Evolutionary conservation across 179 eudicot species (phyloP), one percentile per base, ranked within the genome.

Genomic region (Sideroxylon spinosum): DNA sequence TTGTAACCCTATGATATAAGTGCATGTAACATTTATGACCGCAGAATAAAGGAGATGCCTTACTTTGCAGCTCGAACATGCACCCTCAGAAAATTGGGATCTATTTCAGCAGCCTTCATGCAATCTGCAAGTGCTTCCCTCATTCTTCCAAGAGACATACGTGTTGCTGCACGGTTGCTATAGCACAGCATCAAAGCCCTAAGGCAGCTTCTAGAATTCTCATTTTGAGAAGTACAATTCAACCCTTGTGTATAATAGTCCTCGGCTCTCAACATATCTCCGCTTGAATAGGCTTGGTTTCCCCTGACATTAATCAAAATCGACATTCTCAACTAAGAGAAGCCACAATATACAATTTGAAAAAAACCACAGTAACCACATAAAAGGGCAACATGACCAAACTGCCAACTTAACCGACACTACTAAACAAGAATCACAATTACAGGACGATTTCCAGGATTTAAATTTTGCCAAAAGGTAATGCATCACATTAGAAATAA

Each of bases 51-150:
- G 56, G 49, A 80, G 20, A 78, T 14, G 28, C 69, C 90, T 91
- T 90, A 96, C 99, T 90, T 92, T 78, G 94, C 99, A 82, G 99
- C 99, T 84, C 99, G 89, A 76, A 90, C 86, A 74, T 91, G 94
- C 73, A 91, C 99, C 87, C 87, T 89, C 28, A 88, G 79, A 81
- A 96, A 96, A 76, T 79, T 80, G 76, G 98, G 94, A 84, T 96
- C 97, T 80, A 94, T 78, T 73, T 85, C 78, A 86, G 89, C 90
- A 78, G 99, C 98, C 86, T 77, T 83, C 80, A 80, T 84, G 83
- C 99, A 96, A 77, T 96, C 99, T 73, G 77, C 85, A 62, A 96
- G 75, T 53, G 97, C 99, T 83, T 89, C 98, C 86, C 94, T 90
- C 83, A 96, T 79, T 86, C 90, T 94, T 77, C 97, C 97, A 81